These are phyloP conservation scores for Backusella mclennaniae DNA, from an alignment of 192 early-diverging fungal species.

Conservation along the genomic window DNA sequence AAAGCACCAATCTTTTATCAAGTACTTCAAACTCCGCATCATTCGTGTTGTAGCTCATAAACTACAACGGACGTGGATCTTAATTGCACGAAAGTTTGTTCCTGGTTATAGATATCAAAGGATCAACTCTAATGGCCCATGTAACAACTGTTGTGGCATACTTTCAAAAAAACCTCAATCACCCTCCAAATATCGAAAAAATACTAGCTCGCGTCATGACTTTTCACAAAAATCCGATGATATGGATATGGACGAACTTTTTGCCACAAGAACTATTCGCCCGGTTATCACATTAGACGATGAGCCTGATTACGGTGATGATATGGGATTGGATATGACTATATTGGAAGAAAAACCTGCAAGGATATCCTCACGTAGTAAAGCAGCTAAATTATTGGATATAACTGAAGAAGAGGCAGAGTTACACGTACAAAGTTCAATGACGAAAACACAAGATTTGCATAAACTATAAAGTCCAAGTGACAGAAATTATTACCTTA, in stretches of 20 bases:
- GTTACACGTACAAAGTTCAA: not conserved
- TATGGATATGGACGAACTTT: slow-evolving; percentile 18
- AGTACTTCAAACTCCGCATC: not conserved
- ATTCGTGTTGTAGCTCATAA: not conserved
- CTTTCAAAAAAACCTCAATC: not conserved
- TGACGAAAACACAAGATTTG: not conserved
- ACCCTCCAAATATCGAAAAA: not conserved
- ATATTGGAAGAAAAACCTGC: not conserved
- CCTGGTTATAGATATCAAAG: not conserved
- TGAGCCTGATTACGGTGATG: slow-evolving; percentile 25
- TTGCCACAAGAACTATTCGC: slow-evolving; percentile 32
- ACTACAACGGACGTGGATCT: slow-evolving; percentile 1
- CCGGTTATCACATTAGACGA: slow-evolving; percentile 8
- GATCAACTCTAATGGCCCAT: not conserved
- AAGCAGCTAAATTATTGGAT: slow-evolving; percentile 3
- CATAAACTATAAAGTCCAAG: not conserved
- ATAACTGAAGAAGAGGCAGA: not conserved
- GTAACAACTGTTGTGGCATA: not conserved
- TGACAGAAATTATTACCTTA: not conserved
- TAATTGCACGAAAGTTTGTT: not conserved
- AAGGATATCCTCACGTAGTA: not conserved
- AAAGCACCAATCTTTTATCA: not conserved
- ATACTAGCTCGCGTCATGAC: not conserved
- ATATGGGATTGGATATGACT: slow-evolving; percentile 29
- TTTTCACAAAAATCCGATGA: slow-evolving; percentile 7